Base-by-base conservation (phyloP, 1,284 basidiomycete genomes). In the Melampsora americana region DNA sequence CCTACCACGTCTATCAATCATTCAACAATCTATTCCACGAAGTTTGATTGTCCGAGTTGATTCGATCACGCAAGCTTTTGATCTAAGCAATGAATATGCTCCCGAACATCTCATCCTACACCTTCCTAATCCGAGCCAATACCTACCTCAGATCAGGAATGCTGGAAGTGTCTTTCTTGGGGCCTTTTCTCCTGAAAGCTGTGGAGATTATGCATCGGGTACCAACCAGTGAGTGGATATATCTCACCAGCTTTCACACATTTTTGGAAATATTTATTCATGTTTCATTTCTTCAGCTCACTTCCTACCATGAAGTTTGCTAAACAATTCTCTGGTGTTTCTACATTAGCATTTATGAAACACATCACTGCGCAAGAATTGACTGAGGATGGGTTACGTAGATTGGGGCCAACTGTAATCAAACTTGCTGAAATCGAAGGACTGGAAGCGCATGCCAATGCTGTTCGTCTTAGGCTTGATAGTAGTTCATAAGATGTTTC, bases 161-260 rank as follows among this genome's bases (percentile, higher is more conserved):
- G 94, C 96, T 0, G 96, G 96, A 18, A 95, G 92, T 79, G 90
- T 99, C 48, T 99, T 99, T 81, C 92, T 99, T 50, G 96, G 96
- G 3, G 87, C 92, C 6, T 96, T 89, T 83, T 92, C 93, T 1
- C 95, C 96, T 1, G 96, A 98, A 84, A 94, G 92, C 80, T 98
- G 94, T 83, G 96, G 96, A 46, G 96, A 99, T 83, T 99, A 99
- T 81, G 96, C 96, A 3, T 95, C 92, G 0, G 96, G 96, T 28
- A 99, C 96, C 11, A 99, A 99, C 84, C 96, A 99, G 86, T 75
- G 3, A 68, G 72, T 73, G n/a, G 53, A 18, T 35, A 2, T 26
- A 30, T 28, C 11, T 97, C 95, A n/a, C 18, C 18, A n/a, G 5
- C n/a, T 59, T 59, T 30, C 9, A 64, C 61, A 42, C n/a, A 50